Evolutionary conservation across 164 flowering plant genomes (phyloP).

Genomic region (Houttuynia cordata): DNA sequence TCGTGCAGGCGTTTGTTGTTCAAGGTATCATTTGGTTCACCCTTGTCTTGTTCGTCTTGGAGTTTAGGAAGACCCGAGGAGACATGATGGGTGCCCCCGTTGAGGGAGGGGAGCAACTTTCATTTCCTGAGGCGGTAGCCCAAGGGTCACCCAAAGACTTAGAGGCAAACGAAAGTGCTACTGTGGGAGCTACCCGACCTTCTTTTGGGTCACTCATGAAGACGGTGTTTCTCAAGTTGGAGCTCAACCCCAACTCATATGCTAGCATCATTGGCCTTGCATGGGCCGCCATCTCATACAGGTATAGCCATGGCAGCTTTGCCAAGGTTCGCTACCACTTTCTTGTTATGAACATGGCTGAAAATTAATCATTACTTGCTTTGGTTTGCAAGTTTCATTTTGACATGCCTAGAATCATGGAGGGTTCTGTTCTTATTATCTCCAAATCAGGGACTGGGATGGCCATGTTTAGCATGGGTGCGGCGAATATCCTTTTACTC

Average conservation of each 20-base stretch:
- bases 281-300: slow-evolving; percentile 58
- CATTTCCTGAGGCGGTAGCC: neutral
- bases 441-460: slow-evolving; percentile 70
- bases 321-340: no score
- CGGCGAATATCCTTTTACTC: slow-evolving; percentile 3
- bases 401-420: slow-evolving; percentile 55
- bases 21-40: slow-evolving; percentile 62
- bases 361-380: no score
- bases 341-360: no score
- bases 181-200: slow-evolving; percentile 11
- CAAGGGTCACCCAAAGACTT: slow-evolving; percentile 12
- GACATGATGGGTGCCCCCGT: slow-evolving; percentile 1
- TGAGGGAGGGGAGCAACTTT: neutral
- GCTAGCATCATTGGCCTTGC: slow-evolving; percentile 46
- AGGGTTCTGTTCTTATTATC: slow-evolving; percentile 49
- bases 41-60: slow-evolving; percentile 40
- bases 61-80: slow-evolving; percentile 27
- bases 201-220: slow-evolving; percentile 37
- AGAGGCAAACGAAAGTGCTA: slow-evolving; percentile 15
- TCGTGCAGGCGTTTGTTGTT: slow-evolving; percentile 46
- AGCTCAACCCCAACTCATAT: slow-evolving; percentile 49
- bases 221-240: slow-evolving; percentile 45
- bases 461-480: slow-evolving; percentile 83
- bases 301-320: slow-evolving; percentile 19
- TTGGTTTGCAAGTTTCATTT: slow-evolving; percentile 37